These are phyloP conservation scores for Euclidium syriacum DNA, from an alignment of 345 rosid genomes.

Conservation along the genomic window DNA sequence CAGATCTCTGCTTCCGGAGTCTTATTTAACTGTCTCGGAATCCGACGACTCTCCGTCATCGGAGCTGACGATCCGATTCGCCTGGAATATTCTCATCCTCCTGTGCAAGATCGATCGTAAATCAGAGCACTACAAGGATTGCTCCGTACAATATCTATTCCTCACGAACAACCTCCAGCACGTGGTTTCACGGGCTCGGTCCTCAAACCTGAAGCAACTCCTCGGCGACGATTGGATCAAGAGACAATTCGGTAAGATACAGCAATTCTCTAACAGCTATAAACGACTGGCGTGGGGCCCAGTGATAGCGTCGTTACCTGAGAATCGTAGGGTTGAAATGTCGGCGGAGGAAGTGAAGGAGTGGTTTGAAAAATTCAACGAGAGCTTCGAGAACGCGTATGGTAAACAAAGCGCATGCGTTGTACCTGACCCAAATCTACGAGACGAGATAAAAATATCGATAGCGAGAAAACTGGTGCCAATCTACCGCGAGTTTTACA, in stretches of 20 bases:
- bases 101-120: conserved; percentile 66
- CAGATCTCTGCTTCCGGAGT: conserved; percentile 32
- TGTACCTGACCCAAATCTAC: conserved; percentile 46
- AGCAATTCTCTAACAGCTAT: conserved; percentile 47
- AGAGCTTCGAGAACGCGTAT: conserved; percentile 51
- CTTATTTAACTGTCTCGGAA: conserved; percentile 32
- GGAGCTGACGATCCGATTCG: conserved; percentile 37
- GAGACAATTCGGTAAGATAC: conserved; percentile 45
- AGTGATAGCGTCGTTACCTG: conserved; percentile 41
- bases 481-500: conserved; percentile 51
- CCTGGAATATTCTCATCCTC: conserved; percentile 57
- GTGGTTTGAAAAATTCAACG: conserved; percentile 42
- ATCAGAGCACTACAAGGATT: conserved; percentile 53
- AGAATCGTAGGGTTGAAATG: conserved; percentile 27
- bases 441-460: conserved; percentile 53
- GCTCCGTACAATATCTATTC: conserved; percentile 55
- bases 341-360: conserved; percentile 43
- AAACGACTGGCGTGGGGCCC: conserved; percentile 57
- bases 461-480: conserved; percentile 41
- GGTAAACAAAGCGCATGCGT: conserved; percentile 42
- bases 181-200: conserved; percentile 43
- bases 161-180: conserved; percentile 66
- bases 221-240: conserved; percentile 66
- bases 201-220: conserved; percentile 47
- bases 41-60: conserved; percentile 34